A percentile compares a stretch with the other conserved stretches of the same genome.
Evolutionary conservation across 108 stramenopile genomes (phyloP).

Genomic region (Skeletonema menzelii): DNA sequence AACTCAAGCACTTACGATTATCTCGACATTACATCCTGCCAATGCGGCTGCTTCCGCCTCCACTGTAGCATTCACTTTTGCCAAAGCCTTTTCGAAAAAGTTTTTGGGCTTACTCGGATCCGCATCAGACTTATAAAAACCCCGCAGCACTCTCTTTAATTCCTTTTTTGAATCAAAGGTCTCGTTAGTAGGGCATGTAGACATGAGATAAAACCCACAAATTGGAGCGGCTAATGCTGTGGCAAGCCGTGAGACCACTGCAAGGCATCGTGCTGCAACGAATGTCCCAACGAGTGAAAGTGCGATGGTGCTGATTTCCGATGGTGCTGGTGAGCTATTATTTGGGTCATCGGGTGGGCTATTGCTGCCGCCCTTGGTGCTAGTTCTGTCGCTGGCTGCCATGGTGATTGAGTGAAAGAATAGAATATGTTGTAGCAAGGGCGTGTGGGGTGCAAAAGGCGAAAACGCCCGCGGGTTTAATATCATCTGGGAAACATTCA

Average conservation of each 20-base stretch:
- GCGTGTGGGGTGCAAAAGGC: no score
- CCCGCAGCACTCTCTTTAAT: conserved; percentile 73
- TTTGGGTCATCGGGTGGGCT: background rate
- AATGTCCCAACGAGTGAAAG: conserved; percentile 18
- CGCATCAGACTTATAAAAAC: conserved; percentile 66
- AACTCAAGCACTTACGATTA: conserved; percentile 1
- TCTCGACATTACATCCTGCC: conserved; percentile 26
- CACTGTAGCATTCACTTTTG: conserved; percentile 59
- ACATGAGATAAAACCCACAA: conserved; percentile 35
- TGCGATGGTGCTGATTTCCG: conserved; percentile 26
- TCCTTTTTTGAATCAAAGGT: conserved; percentile 79
- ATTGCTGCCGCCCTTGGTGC: background rate
- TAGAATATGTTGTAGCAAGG: no score
- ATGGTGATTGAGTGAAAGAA: no score
- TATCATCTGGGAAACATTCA: no score
- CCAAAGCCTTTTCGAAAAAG: conserved; percentile 51
- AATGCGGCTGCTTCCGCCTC: conserved; percentile 67
- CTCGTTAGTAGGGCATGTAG: conserved; percentile 55
- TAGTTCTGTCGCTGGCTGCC: background rate
- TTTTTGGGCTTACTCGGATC: conserved; percentile 60
- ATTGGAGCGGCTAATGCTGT: conserved; percentile 29
- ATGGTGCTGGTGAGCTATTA: background rate
- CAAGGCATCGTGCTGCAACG: conserved; percentile 15
- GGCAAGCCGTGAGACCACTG: conserved; percentile 21
- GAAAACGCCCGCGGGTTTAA: no score